Percentiles rank a stretch among this genome's conserved stretches.
Conservation (phyloP, 768 basidiomycete genomes). For the Mycena albidolilacea region DNA sequence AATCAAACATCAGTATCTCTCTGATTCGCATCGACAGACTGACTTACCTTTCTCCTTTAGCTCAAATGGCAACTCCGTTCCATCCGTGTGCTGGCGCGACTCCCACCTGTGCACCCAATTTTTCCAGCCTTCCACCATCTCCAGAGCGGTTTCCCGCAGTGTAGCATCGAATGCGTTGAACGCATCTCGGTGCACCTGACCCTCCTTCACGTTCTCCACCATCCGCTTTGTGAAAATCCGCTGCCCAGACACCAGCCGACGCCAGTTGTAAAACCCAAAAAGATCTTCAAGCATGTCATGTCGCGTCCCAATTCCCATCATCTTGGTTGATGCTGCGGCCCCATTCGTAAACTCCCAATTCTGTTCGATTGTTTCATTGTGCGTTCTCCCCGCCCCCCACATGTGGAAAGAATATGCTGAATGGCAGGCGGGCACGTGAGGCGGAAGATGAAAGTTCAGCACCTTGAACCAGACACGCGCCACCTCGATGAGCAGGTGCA, state of each 20-base stretch:
- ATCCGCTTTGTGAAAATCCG: background rate
- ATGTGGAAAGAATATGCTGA: no score
- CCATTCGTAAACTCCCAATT: no score
- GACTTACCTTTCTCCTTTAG: background rate
- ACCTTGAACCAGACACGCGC: no score
- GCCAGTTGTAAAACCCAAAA: background rate
- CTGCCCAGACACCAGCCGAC: background rate
- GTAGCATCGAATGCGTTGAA: conserved; percentile 9
- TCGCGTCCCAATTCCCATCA: no score
- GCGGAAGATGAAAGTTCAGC: no score
- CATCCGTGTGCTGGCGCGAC: no score
- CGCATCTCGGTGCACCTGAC: background rate
- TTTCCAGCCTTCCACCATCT: conserved; percentile 4
- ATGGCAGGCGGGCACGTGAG: no score
- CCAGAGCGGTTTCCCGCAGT: background rate
- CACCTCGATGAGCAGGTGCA: no score
- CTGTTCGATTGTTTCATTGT: no score
- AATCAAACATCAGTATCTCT: background rate
- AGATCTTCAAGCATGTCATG: conserved; percentile 9
- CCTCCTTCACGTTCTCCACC: background rate
- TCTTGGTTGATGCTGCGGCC: no score
- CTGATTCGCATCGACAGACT: background rate
- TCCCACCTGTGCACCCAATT: background rate
- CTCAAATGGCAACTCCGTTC: no score
- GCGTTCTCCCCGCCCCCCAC: no score